Evolutionary conservation across 176 grass and related monocot genomes (phyloP), one percentile per base, ranked within the genome.

Genomic region (Urochloa ruziziensis): DNA sequence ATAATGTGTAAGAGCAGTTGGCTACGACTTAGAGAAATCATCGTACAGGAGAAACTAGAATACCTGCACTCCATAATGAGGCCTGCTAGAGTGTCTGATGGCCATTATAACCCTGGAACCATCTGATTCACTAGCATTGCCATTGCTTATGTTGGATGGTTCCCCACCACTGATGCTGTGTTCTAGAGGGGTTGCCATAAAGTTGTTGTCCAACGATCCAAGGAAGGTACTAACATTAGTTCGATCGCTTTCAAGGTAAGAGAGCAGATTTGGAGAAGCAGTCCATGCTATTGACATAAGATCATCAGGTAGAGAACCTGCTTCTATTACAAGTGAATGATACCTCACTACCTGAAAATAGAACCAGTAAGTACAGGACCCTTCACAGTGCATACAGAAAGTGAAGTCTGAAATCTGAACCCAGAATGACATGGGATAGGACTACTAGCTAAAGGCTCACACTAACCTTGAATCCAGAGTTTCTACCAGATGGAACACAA

Each of bases 41-140:
- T 48, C 15, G 14, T 3, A 34, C 3, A 66, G 5, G 42, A 59
- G n/a, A 42, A 81, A 56, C 25, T 43, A 77, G 18, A 37, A 81
- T 95, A 98, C 93, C 91, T 98, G 96, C 73, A 98, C 91, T 80
- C 96, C 96, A 80, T 90, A 98, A 77, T 98, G 96, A 91, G 93
- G 93, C 76, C 79, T 88, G 15, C 79, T 88, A 86, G 67, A 88
- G 77, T 98, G 93, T 48, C 76, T 91, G 60, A 98, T 46, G 42
- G 91, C 96, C 96, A 98, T 98, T 77, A 98, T 52, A 27, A 98
- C 62, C 69, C 72, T 93, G 49, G 37, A 34, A 36, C 49, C 33
- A 73, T 84, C 67, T 52, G 53, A 66, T 12, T 69, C 80, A 57
- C 30, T 84, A 84, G 30, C 10, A 86, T 62, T 74, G 7, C 44